A percentile compares a stretch with the other conserved stretches of the same genome.
Evolutionary conservation across 768 basidiomycete genomes (phyloP).

Genomic region (Macrolepiota dolichaula): DNA sequence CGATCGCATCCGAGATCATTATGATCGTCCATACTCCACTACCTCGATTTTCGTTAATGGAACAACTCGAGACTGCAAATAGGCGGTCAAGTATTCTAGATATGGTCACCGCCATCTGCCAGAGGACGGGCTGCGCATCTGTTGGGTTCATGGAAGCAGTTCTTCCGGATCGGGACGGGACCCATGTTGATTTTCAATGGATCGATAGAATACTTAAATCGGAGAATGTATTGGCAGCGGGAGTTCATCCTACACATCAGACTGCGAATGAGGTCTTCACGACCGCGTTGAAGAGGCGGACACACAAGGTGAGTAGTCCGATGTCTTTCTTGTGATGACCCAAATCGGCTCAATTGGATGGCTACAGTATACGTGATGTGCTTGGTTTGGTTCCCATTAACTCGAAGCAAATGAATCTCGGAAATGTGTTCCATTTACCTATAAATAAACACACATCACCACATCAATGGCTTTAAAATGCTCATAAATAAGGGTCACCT

Average conservation of each 20-base stretch:
- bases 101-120: slow-evolving; percentile 4
- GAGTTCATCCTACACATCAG: slow-evolving; percentile 3
- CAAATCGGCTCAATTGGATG: neutral
- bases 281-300: neutral
- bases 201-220: neutral
- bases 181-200: slow-evolving; percentile 5
- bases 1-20: neutral
- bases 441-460: neutral
- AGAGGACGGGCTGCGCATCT: neutral
- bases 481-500: neutral
- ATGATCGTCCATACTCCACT: neutral
- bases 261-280: neutral
- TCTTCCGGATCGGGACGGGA: neutral
- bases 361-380: neutral
- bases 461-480: neutral
- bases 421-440: neutral
- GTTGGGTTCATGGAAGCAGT: slow-evolving; percentile 1
- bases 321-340: neutral
- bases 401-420: neutral
- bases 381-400: neutral
- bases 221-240: neutral
- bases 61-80: neutral
- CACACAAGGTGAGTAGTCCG: neutral
- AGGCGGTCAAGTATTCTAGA: neutral
- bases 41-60: neutral